Conservation (phyloP, 352 stramenopile species). For the Pythium myriotylum region DNA sequence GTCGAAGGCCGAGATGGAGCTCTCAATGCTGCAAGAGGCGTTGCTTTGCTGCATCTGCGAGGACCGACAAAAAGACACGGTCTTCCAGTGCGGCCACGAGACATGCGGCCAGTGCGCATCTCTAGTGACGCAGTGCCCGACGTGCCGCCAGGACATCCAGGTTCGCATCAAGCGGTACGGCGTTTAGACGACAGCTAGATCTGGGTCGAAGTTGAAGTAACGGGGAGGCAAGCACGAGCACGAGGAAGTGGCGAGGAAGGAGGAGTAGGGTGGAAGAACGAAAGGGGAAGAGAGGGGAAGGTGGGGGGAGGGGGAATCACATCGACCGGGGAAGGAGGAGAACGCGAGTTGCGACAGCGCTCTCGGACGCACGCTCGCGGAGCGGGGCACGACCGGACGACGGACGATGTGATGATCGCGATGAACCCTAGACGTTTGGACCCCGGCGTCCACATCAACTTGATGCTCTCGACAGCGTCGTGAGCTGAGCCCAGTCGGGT, state of each 20-base stretch:
- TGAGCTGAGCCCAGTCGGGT: neutral
- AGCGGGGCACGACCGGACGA: neutral
- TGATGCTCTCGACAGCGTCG: neutral
- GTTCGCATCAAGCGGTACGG: slow-evolving; percentile 77
- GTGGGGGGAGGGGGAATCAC: no score
- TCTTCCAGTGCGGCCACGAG: slow-evolving; percentile 87
- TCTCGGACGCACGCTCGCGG: no score
- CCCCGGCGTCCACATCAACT: neutral
- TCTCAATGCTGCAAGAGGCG: slow-evolving; percentile 63
- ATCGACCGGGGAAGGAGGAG: no score
- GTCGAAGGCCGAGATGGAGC: slow-evolving; percentile 58
- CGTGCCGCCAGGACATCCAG: slow-evolving; percentile 73
- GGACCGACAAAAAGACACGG: slow-evolving; percentile 73
- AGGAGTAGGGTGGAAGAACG: neutral
- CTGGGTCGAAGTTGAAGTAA: slow-evolving; percentile 2
- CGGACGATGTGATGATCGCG: neutral
- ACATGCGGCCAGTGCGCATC: slow-evolving; percentile 62
- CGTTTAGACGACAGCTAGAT: slow-evolving; percentile 19
- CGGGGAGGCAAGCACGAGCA: neutral
- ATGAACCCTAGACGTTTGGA: neutral
- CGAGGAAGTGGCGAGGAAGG: neutral
- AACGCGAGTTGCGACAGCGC: no score
- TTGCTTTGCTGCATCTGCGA: slow-evolving; percentile 78
- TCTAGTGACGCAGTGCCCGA: slow-evolving; percentile 65
- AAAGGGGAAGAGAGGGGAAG: neutral